Conservation (phyloP, 768 basidiomycete species). For the Artomyces pyxidatus region DNA sequence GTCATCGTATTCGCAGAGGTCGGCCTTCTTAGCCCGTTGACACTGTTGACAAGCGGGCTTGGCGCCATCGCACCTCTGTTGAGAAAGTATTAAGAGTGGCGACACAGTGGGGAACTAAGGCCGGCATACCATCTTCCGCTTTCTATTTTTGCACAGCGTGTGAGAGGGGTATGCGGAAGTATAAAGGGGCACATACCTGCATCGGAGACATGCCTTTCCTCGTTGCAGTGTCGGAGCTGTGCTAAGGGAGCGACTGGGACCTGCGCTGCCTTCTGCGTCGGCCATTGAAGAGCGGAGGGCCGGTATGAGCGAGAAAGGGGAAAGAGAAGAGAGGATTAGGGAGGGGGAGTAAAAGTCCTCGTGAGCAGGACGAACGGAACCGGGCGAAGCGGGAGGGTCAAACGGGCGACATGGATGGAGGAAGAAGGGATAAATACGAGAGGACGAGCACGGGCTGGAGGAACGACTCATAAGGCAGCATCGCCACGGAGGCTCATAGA, state of each 20-base stretch:
- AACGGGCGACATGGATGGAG: background rate
- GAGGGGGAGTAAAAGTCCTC: background rate
- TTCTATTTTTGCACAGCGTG: constrained; percentile 3
- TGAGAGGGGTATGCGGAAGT: background rate
- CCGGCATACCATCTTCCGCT: constrained; percentile 16
- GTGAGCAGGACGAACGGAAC: background rate
- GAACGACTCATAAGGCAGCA: background rate
- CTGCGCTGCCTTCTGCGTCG: constrained; percentile 8
- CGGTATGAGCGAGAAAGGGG: constrained; percentile 11
- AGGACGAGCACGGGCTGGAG: background rate
- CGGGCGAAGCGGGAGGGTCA: background rate
- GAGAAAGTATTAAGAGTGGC: background rate
- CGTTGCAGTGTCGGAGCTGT: constrained; percentile 15
- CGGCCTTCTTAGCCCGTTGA: constrained; percentile 65
- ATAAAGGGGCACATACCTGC: constrained; percentile 11
- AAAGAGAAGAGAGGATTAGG: background rate
- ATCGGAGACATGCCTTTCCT: constrained; percentile 17
- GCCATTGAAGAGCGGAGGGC: constrained; percentile 14
- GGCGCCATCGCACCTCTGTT: constrained; percentile 68
- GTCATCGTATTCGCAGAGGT: constrained; percentile 75
- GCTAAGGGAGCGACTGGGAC: constrained; percentile 12
- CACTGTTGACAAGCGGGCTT: constrained; percentile 80
- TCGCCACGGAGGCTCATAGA: background rate
- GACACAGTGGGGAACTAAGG: background rate
- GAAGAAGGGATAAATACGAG: background rate